These are phyloP conservation scores for Gamsiella multidivaricata DNA, from an alignment of 192 early-diverging fungal genomes.

Conservation along the genomic window DNA sequence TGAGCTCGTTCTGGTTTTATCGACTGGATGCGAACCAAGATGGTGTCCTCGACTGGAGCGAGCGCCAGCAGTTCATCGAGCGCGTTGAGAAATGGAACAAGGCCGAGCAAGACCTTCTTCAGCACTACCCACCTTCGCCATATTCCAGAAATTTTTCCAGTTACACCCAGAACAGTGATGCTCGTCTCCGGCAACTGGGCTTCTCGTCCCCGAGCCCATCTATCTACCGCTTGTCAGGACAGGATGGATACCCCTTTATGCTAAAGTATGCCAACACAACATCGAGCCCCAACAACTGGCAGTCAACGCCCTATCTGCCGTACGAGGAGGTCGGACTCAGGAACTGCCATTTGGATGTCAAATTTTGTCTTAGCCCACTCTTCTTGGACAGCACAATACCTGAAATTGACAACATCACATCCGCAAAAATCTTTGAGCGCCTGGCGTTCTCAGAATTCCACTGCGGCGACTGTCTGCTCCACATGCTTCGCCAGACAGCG, in stretches of 20 bases:
- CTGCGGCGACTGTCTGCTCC: conserved; percentile 54
- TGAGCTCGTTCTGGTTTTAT: conserved; percentile 49
- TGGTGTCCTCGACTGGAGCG: conserved; percentile 32
- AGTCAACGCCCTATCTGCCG: background rate
- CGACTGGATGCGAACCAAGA: conserved; percentile 50
- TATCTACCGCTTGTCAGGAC: conserved; percentile 14
- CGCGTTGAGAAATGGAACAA: conserved; percentile 7
- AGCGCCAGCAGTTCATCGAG: conserved; percentile 33
- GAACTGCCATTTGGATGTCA: conserved; percentile 22
- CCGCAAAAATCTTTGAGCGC: conserved; percentile 20
- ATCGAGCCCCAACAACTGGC: no score
- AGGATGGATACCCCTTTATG: conserved; percentile 52
- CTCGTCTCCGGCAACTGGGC: background rate
- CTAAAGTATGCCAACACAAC: conserved; percentile 1
- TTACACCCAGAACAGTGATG: background rate
- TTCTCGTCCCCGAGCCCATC: conserved; percentile 6
- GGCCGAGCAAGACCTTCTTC: background rate
- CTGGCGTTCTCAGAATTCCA: conserved; percentile 43
- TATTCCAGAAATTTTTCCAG: background rate
- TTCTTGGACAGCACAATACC: conserved; percentile 10
- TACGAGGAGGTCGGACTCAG: background rate
- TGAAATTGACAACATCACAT: background rate
- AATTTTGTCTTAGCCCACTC: conserved; percentile 25
- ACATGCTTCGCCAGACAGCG: conserved; percentile 28
- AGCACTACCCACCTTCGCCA: background rate